Percentiles rank a stretch among this genome's conserved stretches.
Conservation (phyloP, 176 grass and related monocot species). For the Musa acuminata region DNA sequence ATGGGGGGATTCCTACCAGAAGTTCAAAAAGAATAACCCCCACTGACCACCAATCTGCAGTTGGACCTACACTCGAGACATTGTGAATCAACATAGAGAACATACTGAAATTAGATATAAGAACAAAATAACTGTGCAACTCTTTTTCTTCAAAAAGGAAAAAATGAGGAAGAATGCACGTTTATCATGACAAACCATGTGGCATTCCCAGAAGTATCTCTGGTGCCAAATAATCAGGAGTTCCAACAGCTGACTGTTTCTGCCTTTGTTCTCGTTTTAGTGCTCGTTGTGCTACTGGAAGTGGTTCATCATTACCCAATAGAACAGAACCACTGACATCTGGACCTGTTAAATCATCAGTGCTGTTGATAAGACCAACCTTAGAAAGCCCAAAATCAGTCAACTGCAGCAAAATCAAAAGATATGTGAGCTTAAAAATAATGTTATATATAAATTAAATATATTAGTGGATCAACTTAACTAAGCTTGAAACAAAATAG, state of each 20-base stretch:
- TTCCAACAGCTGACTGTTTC: constrained; percentile 84
- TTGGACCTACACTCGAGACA: constrained; percentile 42
- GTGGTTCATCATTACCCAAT: constrained; percentile 45
- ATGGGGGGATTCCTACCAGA: constrained; percentile 88
- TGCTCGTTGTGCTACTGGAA: constrained; percentile 45
- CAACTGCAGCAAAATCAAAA: constrained; percentile 31
- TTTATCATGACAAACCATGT: constrained; percentile 45
- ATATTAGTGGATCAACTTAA: neutral
- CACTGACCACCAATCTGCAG: constrained; percentile 97
- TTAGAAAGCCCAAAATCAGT: constrained; percentile 99
- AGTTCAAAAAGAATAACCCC: constrained; percentile 95
- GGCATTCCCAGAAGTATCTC: constrained; percentile 91
- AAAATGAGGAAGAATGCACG: neutral
- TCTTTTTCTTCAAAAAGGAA: neutral
- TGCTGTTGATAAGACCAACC: constrained; percentile 97
- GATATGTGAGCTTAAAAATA: constrained; percentile 8
- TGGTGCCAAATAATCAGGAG: constrained; percentile 93
- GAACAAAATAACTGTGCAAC: neutral
- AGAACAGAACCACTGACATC: constrained; percentile 61
- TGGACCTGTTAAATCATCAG: constrained; percentile 87
- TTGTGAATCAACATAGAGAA: constrained; percentile 1
- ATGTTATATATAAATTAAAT: neutral
- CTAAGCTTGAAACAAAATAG: neutral
- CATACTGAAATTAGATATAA: neutral
- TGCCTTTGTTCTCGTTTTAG: constrained; percentile 66